phyloP scores from a whole-genome alignment of 1,284 basidiomycete genomes.

The Clitocybe nebularis region DNA sequence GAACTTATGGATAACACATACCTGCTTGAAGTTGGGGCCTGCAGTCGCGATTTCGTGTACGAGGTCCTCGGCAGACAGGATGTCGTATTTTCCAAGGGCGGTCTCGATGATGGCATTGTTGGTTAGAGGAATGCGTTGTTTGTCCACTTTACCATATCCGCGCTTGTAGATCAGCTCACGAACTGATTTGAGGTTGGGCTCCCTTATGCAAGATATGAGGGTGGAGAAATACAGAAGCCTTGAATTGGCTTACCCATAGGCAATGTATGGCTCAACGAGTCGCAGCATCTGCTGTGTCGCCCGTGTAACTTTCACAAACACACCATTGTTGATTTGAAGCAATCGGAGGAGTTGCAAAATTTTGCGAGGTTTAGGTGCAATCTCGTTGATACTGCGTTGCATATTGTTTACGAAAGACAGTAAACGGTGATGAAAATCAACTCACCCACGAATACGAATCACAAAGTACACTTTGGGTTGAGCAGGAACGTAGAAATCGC shows the following conservation, averaged over 20 bases:
- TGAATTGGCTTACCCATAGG: conserved; percentile 77
- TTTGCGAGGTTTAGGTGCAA: conserved; percentile 98
- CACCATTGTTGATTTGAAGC: conserved; percentile 99
- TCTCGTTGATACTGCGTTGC: conserved; percentile 90
- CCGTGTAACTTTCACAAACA: conserved; percentile 96
- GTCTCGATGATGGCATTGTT: conserved; percentile 95
- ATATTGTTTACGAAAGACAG: conserved; percentile 2
- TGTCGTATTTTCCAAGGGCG: conserved; percentile 90
- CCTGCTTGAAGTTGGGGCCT: conserved; percentile 99
- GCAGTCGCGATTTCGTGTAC: conserved; percentile 96
- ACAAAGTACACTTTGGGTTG: conserved; percentile 99
- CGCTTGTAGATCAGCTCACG: conserved; percentile 99
- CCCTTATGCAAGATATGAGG: conserved; percentile 35
- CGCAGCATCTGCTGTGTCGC: conserved; percentile 98
- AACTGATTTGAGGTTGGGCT: conserved; percentile 95
- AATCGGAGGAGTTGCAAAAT: conserved; percentile 98
- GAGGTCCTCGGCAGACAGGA: conserved; percentile 97
- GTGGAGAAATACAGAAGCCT: not conserved
- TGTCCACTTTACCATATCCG: conserved; percentile 98
- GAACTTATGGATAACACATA: conserved; percentile 19
- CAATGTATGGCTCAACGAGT: conserved; percentile 95
- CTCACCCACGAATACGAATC: conserved; percentile 91
- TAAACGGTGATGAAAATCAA: conserved; percentile 16
- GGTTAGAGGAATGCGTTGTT: conserved; percentile 93
- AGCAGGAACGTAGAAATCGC: conserved; percentile 97